Evolutionary conservation across 768 basidiomycete genomes (phyloP).

Genomic region (Ramaria sp.): DNA sequence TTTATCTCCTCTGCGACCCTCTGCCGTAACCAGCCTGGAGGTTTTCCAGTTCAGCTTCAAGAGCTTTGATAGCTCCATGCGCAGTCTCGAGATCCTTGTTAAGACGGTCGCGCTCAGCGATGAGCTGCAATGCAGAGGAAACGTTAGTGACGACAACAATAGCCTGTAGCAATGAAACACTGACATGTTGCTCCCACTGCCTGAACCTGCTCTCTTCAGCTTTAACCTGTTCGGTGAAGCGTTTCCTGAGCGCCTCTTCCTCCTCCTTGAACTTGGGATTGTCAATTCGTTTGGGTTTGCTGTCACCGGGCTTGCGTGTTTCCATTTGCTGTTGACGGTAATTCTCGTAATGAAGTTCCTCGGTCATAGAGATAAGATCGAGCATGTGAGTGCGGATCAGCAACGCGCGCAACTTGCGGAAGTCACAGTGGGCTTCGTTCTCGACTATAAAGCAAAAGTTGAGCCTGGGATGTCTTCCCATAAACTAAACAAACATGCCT

Average conservation of each 20-base stretch:
- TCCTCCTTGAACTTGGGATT: constrained; percentile 99
- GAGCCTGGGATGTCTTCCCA: too few species aligned
- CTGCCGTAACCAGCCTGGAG: constrained; percentile 80
- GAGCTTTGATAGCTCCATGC: constrained; percentile 81
- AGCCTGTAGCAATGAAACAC: constrained; percentile 21
- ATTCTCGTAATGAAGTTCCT: constrained; percentile 94
- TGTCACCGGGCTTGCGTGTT: constrained; percentile 97
- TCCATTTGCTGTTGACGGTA: constrained; percentile 99
- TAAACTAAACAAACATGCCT: constrained; percentile 44
- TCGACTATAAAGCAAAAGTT: too few species aligned
- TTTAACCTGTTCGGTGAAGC: constrained; percentile 99
- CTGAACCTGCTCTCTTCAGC: constrained; percentile 94
- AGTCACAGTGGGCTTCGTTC: constrained; percentile 99
- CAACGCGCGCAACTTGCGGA: constrained; percentile 92
- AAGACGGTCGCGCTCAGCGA: constrained; percentile 94
- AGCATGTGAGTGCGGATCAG: constrained; percentile 98
- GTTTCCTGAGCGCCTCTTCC: constrained; percentile 91
- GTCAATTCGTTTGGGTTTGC: constrained; percentile 96
- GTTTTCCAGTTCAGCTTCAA: constrained; percentile 85
- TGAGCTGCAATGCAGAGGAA: constrained; percentile 49
- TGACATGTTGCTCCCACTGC: constrained; percentile 97
- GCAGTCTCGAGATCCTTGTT: constrained; percentile 97
- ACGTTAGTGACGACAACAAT: constrained; percentile 10
- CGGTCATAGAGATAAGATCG: constrained; percentile 91
- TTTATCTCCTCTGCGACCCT: constrained; percentile 55